Evolutionary conservation across 371 early-diverging fungal genomes (phyloP).

Genomic region (Aphelidium insulamus): DNA sequence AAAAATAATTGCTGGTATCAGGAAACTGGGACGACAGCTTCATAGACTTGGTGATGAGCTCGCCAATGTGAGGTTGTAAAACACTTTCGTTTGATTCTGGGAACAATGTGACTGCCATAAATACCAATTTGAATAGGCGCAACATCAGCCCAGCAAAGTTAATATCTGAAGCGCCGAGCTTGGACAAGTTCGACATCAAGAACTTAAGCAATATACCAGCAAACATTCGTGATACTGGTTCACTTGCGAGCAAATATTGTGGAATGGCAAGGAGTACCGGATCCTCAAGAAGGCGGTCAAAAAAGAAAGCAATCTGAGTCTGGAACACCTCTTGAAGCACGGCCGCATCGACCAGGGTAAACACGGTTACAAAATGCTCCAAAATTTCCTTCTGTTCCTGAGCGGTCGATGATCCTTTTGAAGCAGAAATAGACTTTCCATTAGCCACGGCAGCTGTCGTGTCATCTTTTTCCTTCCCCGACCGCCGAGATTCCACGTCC

Average conservation of each 20-base stretch:
- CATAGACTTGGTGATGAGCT: slow-evolving; percentile 71
- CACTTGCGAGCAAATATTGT: slow-evolving; percentile 67
- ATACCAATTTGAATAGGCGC: slow-evolving; percentile 74
- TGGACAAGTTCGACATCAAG: slow-evolving; percentile 57
- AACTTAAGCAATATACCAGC: slow-evolving; percentile 51
- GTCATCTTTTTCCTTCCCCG: too few relatives aligned
- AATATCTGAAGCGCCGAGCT: slow-evolving; percentile 52
- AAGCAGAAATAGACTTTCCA: too few relatives aligned
- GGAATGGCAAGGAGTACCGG: slow-evolving; percentile 59
- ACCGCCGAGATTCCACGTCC: too few relatives aligned
- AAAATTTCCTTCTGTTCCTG: slow-evolving; percentile 73
- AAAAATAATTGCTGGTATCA: slow-evolving; percentile 74
- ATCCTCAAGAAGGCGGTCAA: slow-evolving; percentile 58
- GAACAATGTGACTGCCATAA: slow-evolving; percentile 77
- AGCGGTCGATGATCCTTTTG: too few relatives aligned
- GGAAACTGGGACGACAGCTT: slow-evolving; percentile 57
- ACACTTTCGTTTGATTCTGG: slow-evolving; percentile 79
- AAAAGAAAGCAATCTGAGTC: slow-evolving; percentile 62
- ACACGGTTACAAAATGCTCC: slow-evolving; percentile 73
- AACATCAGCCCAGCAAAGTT: slow-evolving; percentile 57
- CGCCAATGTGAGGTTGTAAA: slow-evolving; percentile 67
- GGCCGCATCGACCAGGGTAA: slow-evolving; percentile 65
- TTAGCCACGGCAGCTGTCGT: too few relatives aligned
- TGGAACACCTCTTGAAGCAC: slow-evolving; percentile 87
- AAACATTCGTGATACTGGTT: slow-evolving; percentile 49